These are phyloP conservation scores for Mortierella sp. DNA, from an alignment of 371 early-diverging fungal genomes.

Conservation along the genomic window DNA sequence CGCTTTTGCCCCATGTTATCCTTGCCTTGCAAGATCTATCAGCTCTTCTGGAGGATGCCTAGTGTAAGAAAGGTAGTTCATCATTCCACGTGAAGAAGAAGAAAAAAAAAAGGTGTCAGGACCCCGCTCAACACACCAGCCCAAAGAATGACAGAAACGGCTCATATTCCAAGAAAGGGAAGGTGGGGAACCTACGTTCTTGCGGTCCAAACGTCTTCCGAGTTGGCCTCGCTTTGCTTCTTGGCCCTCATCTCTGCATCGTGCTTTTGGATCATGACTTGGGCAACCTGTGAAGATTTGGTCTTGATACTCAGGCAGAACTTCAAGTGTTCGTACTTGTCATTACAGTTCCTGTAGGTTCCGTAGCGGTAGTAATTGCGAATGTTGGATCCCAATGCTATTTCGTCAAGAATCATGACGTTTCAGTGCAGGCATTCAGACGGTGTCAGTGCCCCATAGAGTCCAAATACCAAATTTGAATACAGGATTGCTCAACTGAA, in stretches of 20 bases:
- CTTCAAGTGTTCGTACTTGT: conserved; percentile 40
- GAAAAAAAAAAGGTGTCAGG: neutral
- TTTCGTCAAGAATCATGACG: neutral
- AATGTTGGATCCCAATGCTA: conserved; percentile 45
- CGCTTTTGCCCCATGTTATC: neutral
- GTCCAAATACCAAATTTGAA: neutral
- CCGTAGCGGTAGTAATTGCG: conserved; percentile 52
- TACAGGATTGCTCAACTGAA: too few relatives aligned
- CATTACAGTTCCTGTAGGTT: conserved; percentile 33
- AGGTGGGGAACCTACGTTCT: conserved; percentile 42
- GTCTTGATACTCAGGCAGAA: conserved; percentile 50
- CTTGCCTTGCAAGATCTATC: conserved; percentile 17
- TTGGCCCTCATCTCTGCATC: conserved; percentile 39
- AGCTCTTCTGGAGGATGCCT: conserved; percentile 45
- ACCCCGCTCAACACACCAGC: neutral
- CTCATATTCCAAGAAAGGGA: too few relatives aligned
- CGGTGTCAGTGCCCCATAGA: neutral
- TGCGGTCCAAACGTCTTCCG: conserved; percentile 47
- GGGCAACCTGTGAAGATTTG: conserved; percentile 33
- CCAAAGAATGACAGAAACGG: too few relatives aligned
- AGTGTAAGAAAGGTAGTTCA: too few relatives aligned
- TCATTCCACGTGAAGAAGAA: neutral
- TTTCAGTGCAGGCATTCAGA: too few relatives aligned
- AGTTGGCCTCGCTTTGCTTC: conserved; percentile 30
- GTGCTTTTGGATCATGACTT: conserved; percentile 48